Base-by-base conservation (phyloP, 208 protist species). In the Trypanosomatidae sp. region DNA sequence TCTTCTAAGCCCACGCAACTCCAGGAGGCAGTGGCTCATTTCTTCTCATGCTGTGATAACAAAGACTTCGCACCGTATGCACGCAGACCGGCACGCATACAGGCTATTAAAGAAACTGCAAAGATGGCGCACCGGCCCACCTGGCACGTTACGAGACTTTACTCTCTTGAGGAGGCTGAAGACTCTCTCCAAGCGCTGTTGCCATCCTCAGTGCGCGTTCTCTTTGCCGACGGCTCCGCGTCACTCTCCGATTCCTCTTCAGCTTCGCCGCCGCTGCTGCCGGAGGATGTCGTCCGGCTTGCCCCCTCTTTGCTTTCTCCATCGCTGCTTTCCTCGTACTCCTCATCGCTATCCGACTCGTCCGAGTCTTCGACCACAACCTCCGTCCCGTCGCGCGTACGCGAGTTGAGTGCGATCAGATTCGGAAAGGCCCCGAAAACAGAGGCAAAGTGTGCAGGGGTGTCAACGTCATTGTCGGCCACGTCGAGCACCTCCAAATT, bases 401-500 rank as follows among this genome's bases (percentile, higher is more conserved):
- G 75, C 0, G 79, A 84, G 77, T 95, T 90, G 4, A 95, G 76
- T 9, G 74, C 85, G 1, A 71, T 60, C 43, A 95, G 72, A 22
- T 66, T 69, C 12, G 87, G 80, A 65, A 95, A 93, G 1, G 84
- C n/a, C 30, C 17, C 82, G 59, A 95, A 93, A 1, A 91, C 65
- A 15, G 74, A 70, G 25, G 71, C 47, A 56, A 91, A 91, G 65
- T 81, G 52, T 3, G 73, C 73, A n/a, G 72, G 53, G 12, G 83
- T 85, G 67, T 88, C 77, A 22, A 90, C 88, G 2, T 62, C 58
- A 74, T 94, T 94, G 74, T 91, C 84, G 0, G 74, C 75, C 39
- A 86, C 12, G 67, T 96, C 91, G 22, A 96, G 69, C 36, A 92
- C 83, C 68, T 89, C 83, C 46, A 96, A 36, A n/a, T 77, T 69